Evolutionary conservation across 2,329 filamentous ascomycete species (phyloP).

Genomic region (Microsporum ferrugineum): DNA sequence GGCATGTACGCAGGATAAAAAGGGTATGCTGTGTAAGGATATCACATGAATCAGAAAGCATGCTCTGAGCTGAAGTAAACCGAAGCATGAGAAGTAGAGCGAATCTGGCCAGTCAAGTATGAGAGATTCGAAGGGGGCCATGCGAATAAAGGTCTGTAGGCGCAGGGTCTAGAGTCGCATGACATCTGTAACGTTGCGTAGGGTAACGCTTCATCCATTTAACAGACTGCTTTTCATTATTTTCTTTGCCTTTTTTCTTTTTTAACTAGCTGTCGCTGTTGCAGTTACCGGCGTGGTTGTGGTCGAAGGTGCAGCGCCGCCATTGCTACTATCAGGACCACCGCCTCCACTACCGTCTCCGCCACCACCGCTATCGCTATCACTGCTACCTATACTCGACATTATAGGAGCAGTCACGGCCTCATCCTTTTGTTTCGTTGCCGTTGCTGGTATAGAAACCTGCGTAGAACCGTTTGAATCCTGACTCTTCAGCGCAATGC

Average conservation of each 20-base stretch:
- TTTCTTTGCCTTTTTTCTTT: neutral
- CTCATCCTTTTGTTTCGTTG: neutral
- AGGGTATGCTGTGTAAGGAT: neutral
- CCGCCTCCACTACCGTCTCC: neutral
- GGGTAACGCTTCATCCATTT: neutral
- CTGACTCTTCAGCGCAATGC: conserved; percentile 8
- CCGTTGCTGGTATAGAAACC: neutral
- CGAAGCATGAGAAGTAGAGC: neutral
- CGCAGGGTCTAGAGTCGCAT: neutral
- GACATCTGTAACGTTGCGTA: neutral
- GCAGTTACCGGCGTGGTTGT: neutral
- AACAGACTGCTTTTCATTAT: neutral
- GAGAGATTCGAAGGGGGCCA: neutral
- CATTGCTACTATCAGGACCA: neutral
- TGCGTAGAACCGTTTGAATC: neutral
- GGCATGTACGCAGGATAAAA: neutral
- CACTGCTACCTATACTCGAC: neutral
- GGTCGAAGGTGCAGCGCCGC: neutral
- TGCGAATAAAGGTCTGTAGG: neutral
- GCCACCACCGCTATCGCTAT: neutral
- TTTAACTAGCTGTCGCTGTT: neutral
- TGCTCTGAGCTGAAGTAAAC: neutral
- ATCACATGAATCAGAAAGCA: neutral
- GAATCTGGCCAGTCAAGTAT: neutral
- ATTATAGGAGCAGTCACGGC: neutral